A percentile compares a stretch with the other conserved stretches of the same genome.
These are phyloP conservation scores for Aspergillus ustus DNA, from an alignment of 2,329 filamentous ascomycete species.

Conservation along the genomic window DNA sequence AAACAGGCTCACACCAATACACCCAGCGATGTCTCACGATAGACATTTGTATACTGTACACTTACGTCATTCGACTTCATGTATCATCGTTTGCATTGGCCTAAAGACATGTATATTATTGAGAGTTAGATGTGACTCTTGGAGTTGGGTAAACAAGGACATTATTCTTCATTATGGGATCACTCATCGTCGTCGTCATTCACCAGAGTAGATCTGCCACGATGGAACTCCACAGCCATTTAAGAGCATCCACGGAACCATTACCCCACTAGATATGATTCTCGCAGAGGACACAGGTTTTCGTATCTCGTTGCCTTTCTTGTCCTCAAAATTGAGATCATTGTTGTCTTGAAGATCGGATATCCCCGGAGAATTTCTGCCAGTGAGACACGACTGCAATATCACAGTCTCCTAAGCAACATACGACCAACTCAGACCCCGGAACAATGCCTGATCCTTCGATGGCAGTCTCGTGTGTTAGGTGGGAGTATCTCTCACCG, in stretches of 20 bases:
- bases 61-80: neutral
- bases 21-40: neutral
- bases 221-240: neutral
- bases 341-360: neutral
- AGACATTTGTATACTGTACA: neutral
- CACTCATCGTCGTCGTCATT: neutral
- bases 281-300: neutral
- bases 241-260: neutral
- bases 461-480: neutral
- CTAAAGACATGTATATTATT: neutral
- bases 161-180: neutral
- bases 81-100: neutral
- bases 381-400: neutral
- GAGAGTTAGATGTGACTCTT: neutral
- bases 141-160: neutral
- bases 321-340: neutral
- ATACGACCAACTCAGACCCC: neutral
- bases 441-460: neutral
- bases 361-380: neutral
- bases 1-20: neutral
- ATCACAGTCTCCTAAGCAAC: slow-evolving; percentile 1
- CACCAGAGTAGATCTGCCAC: neutral
- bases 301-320: neutral
- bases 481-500: neutral
- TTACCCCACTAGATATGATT: neutral